Conservation (phyloP, 1,284 basidiomycete species). For the Marasmius fiardii region DNA sequence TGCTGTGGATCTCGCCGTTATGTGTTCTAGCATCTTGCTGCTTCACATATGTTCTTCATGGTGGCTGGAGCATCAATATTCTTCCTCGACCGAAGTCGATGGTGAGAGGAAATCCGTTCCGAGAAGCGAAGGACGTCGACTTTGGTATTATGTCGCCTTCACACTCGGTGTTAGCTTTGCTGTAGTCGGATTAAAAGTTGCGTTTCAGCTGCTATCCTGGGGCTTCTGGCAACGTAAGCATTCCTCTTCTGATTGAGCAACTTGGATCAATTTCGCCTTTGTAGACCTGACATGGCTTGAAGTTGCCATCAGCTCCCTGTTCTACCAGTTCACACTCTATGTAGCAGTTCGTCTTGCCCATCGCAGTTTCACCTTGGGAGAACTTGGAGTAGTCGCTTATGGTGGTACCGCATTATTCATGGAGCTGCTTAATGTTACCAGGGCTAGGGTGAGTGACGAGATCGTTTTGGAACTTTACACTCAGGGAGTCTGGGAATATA, state of each 20-base stretch:
- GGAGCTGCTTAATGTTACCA: constrained; percentile 82
- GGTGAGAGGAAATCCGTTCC: constrained; percentile 73
- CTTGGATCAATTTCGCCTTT: constrained; percentile 1
- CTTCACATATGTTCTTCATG: constrained; percentile 75
- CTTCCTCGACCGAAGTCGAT: constrained; percentile 37
- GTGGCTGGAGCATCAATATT: constrained; percentile 60
- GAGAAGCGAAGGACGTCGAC: constrained; percentile 62
- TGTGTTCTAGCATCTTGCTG: constrained; percentile 77
- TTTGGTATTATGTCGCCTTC: constrained; percentile 63
- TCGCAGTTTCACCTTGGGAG: constrained; percentile 92
- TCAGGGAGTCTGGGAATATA: constrained; percentile 27
- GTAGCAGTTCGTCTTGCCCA: constrained; percentile 87
- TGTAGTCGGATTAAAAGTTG: constrained; percentile 45
- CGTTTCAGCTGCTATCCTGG: constrained; percentile 38
- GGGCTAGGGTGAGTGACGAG: constrained; percentile 58
- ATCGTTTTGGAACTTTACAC: constrained; percentile 3
- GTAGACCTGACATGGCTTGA: constrained; percentile 81
- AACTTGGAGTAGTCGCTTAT: constrained; percentile 85
- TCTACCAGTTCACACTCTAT: constrained; percentile 93
- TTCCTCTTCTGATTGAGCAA: background rate
- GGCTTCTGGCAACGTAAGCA: constrained; percentile 56
- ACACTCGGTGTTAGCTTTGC: constrained; percentile 47
- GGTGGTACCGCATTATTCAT: constrained; percentile 86
- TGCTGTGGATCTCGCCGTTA: constrained; percentile 74
- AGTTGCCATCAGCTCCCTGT: constrained; percentile 69